Evolutionary conservation across 768 basidiomycete genomes (phyloP), one percentile per base, ranked within the genome.

Genomic region (Auriculariales sp.): DNA sequence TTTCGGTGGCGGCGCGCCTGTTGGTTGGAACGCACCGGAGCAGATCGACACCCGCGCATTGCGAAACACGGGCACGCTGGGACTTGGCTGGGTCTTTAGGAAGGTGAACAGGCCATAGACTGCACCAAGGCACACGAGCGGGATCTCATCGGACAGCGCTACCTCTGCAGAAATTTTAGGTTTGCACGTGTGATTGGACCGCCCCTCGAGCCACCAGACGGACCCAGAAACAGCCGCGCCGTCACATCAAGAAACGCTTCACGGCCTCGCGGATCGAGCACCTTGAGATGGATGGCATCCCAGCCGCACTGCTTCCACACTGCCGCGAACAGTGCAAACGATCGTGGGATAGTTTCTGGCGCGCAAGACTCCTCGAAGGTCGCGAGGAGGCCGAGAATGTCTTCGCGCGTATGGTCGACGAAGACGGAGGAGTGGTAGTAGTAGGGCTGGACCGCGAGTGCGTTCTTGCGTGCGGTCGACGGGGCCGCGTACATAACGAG

Each of bases 341-440:
- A 83, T n/a, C 34, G 39, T 24, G 46, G 28, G 15, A 14, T 9
- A 35, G 27, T 47, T 47, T 62, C 61, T 5, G 62, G 51, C 1
- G 64, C 53, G 56, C 75, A 79, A 30, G 66, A 65, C n/a, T 75
- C 71, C 27, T 72, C 62, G 54, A 75, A 89, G 9, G 62, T 55
- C n/a, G 65, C 57, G 3, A 79, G 61, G 22, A 91, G 71, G 3
- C 56, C 58, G 2, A 68, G 62, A 27, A 89, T 69, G 61, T 91
- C 87, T 27, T 76, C 71, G 2, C 81, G 74, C 19, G 84, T 68
- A 12, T 77, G 66, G 17, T 73, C 64, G 7, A 86, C 76, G 61
- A 80, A 90, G 22, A 81, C 58, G 0, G 83, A 83, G 3, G 85
- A 88, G 0, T 84, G 82, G 59, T 86, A 90, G 62, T 83, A 89